phyloP scores from a whole-genome alignment of 2,329 filamentous ascomycete genomes.

The Metarhizium robertsii region DNA sequence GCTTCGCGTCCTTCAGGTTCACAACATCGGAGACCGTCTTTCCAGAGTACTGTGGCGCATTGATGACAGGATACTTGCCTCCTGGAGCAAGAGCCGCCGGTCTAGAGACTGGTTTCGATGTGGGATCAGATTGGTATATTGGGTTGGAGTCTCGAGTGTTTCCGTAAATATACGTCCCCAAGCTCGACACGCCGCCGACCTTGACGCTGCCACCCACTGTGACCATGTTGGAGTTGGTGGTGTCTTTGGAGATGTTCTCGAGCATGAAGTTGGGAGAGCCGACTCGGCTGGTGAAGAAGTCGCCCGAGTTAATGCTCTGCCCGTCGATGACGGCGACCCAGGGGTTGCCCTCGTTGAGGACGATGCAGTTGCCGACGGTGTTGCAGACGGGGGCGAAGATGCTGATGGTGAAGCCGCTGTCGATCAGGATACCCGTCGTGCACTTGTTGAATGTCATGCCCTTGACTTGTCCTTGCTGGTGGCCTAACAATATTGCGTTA shows the following conservation, averaged over 20 bases:
- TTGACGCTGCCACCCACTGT: conserved; percentile 20
- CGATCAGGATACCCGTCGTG: conserved; percentile 22
- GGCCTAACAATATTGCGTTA: conserved; percentile 12
- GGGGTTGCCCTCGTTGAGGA: conserved; percentile 25
- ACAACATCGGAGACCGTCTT: conserved; percentile 18
- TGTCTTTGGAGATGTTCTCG: conserved; percentile 33
- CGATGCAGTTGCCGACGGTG: conserved; percentile 25
- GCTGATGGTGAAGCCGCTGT: conserved; percentile 27
- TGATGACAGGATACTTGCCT: conserved; percentile 25
- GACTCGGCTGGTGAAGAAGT: conserved; percentile 25
- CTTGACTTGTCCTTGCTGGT: conserved; percentile 34
- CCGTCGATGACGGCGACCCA: conserved; percentile 32
- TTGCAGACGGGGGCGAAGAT: conserved; percentile 31
- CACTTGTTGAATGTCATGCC: conserved; percentile 33
- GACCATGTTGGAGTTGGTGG: conserved; percentile 21
- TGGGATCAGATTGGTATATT: conserved; percentile 22
- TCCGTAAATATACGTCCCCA: conserved; percentile 30
- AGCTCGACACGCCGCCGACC: conserved; percentile 19
- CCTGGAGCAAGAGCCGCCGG: conserved; percentile 25
- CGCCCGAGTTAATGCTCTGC: conserved; percentile 30
- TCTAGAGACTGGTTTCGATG: conserved; percentile 20
- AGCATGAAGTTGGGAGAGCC: conserved; percentile 30
- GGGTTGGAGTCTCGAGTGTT: conserved; percentile 32
- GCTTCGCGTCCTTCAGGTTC: conserved; percentile 27
- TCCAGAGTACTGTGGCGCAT: conserved; percentile 30